Base-by-base conservation (phyloP, 2,329 filamentous ascomycete species). In the Penicillium corylophilum region DNA sequence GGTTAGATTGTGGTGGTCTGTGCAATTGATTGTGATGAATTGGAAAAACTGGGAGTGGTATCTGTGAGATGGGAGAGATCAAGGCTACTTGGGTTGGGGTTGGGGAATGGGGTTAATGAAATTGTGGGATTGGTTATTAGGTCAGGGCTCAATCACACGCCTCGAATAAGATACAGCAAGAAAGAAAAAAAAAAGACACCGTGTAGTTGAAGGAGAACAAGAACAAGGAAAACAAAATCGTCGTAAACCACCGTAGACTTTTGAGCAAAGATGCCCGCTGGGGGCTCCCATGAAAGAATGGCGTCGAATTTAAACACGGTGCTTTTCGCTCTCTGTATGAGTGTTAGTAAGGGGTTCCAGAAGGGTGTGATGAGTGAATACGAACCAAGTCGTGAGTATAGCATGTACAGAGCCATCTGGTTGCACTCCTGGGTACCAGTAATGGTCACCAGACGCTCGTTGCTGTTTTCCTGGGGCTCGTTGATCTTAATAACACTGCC, bases 401-500 rank as follows among this genome's bases (percentile, higher is more conserved):
- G 84, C 92, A 99, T 96, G 77, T 97, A 99, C 50, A 99, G 77
- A n/a, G 94, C 94, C 92, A 99, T 97, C 68, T 96, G 90, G 77
- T 99, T 99, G 79, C 91, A 96, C 75, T 99, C 94, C 65, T 95
- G 91, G 5, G 94, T 97, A 59, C 94, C 94, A 2, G 94, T 96
- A 63, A 99, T 95, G 15, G 94, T 99, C 51, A 99, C 94, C 53
- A 99, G 79, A 57, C 94, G 87, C 79, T 99, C 94, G 68, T 97
- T 99, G 81, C 90, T 97, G 76, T 95, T 97, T 74, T 97, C 94
- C 72, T 96, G 94, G 1, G 94, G 94, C 72, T 99, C 94, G 71
- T 99, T 97, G 80, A 99, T 99, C 80, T 99, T 99, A 74, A 99
- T 97, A 42, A 99, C 92, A 76, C 93, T 97, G 63, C 93, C 94